phyloP scores from a whole-genome alignment of 2,329 filamentous ascomycete genomes.

The Clarireedia homoeocarpa region DNA sequence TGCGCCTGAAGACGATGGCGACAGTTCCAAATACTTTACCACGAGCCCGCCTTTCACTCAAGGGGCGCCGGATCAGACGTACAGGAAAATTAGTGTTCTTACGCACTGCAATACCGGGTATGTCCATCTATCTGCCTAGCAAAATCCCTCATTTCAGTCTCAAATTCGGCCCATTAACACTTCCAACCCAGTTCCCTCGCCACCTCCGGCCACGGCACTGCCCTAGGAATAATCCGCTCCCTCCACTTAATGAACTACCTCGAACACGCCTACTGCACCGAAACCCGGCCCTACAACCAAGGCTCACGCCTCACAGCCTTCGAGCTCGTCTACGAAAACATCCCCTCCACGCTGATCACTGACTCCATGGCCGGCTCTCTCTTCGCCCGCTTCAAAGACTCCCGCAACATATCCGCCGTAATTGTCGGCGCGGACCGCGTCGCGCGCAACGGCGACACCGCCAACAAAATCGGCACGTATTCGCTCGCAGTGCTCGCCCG shows the following conservation, averaged over 20 bases:
- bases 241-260: conserved; percentile 60
- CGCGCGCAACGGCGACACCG: conserved; percentile 92
- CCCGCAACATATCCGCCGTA: conserved; percentile 70
- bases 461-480: conserved; percentile 98
- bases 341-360: conserved; percentile 85
- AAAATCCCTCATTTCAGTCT: not conserved
- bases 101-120: conserved; percentile 98
- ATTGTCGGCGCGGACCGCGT: conserved; percentile 94
- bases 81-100: conserved; percentile 64
- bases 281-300: conserved; percentile 97
- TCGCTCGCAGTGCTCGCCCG: conserved; percentile 82
- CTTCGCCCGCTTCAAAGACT: conserved; percentile 54
- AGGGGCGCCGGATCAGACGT: conserved; percentile 37
- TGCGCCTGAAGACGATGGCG: conserved; percentile 13
- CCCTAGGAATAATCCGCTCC: conserved; percentile 85
- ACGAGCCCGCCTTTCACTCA: conserved; percentile 32
- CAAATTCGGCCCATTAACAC: conserved; percentile 8
- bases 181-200: conserved; percentile 63
- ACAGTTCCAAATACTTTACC: conserved; percentile 27
- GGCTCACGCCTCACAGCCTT: conserved; percentile 91
- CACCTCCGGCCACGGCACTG: conserved; percentile 95
- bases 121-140: conserved; percentile 12
- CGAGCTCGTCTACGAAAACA: conserved; percentile 88
- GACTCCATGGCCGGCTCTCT: conserved; percentile 95
- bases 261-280: conserved; percentile 86